phyloP scores from a whole-genome alignment of 2,329 filamentous ascomycete species.

The Bipolaris cookei region DNA sequence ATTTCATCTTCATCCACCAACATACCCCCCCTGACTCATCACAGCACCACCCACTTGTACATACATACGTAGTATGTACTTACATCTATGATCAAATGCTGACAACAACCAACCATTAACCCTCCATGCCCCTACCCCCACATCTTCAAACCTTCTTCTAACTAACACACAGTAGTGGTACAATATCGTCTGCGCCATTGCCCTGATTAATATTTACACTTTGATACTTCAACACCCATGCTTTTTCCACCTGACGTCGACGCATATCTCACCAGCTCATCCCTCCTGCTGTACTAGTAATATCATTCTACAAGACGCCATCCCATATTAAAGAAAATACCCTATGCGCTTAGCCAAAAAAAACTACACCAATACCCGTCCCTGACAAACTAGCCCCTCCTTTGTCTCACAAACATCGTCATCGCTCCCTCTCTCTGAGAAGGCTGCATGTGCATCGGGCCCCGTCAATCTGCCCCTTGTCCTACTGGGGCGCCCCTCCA shows the following conservation, averaged over 20 bases:
- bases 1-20: neutral
- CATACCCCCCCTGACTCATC: neutral
- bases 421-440: neutral
- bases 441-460: neutral
- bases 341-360: neutral
- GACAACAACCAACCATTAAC: neutral
- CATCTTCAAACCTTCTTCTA: neutral
- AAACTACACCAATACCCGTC: neutral
- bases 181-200: neutral
- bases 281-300: slow-evolving; percentile 2
- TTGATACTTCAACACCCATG: neutral
- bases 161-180: neutral
- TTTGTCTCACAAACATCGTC: neutral
- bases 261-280: slow-evolving; percentile 2
- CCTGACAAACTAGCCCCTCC: neutral
- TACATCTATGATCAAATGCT: neutral
- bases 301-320: slow-evolving; percentile 12
- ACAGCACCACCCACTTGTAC: neutral
- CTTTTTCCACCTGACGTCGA: neutral
- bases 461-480: neutral
- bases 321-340: neutral
- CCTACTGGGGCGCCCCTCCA: slow-evolving; percentile 22
- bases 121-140: neutral
- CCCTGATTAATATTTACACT: neutral
- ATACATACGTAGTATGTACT: too few species aligned